Evolutionary conservation across 2,329 filamentous ascomycete species (phyloP), one percentile per base, ranked within the genome.

Genomic region (Calonectria henricotiae): DNA sequence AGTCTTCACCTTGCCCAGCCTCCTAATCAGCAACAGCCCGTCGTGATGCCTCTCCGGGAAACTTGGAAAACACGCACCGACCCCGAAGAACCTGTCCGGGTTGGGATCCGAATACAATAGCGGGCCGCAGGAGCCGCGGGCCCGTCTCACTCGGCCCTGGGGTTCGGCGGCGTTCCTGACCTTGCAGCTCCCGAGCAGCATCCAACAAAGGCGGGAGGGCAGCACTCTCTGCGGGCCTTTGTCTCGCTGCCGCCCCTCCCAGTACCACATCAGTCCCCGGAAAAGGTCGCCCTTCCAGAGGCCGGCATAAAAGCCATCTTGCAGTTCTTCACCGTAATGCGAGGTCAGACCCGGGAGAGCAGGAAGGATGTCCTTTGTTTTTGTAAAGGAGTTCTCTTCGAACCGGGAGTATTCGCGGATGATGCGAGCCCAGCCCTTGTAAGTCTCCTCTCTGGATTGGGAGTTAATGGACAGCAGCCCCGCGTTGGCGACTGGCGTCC

Each of bases 191-290:
- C 51, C 51, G 12, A 58, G 51, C 9, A 58, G 51, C 35, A 27
- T 32, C 51, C 51, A 58, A 15, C 20, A 27, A 37, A 39, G 5
- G 35, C n/a, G 20, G 51, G 51, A 58, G 32, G 39, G 51, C 51
- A 58, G 35, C 35, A 58, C 51, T 58, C 51, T 4, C 51, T 58
- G 35, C 51, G 20, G 20, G 51, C 51, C 35, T 58, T 58, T 37
- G 51, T 58, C 51, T 58, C 51, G 35, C 51, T 58, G 20, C 51
- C 51, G 15, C 51, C 51, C 51, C n/a, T 58, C 51, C 51, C 51
- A 58, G 51, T 58, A 58, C 51, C 51, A 58, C 51, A 58, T 39
- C n/a, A 58, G 35, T 4, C 51, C 51, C 5, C 51, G 51, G 30
- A 58, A 58, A 11, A 58, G 51, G 51, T 58, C 51, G 35, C 51